Conservation (phyloP, 1,139 yeast genomes). For the Yamadazyma aaseri region DNA sequence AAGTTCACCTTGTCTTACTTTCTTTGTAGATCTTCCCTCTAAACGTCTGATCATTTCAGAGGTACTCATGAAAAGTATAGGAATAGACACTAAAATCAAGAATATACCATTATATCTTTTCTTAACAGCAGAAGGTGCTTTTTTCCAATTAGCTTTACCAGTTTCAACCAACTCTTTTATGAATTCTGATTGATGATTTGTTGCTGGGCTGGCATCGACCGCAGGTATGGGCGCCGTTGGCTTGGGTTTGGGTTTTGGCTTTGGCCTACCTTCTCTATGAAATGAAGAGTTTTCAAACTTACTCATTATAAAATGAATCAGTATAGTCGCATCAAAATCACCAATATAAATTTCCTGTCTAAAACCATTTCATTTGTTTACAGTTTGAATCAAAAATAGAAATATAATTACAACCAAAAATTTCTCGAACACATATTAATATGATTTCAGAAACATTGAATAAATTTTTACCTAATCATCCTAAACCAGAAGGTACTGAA, state of each 20-base stretch:
- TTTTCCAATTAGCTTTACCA: constrained; percentile 47
- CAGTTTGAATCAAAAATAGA: constrained; percentile 4
- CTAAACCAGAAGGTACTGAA: constrained; percentile 44
- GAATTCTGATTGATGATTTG: constrained; percentile 27
- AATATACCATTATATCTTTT: constrained; percentile 40
- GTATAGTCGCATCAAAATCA: constrained; percentile 1
- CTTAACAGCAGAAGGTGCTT: constrained; percentile 42
- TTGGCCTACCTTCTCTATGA: constrained; percentile 27
- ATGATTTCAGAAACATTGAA: constrained; percentile 7
- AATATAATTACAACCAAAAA: background rate
- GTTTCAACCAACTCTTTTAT: constrained; percentile 36
- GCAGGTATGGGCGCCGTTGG: constrained; percentile 15
- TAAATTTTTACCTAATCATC: constrained; percentile 24
- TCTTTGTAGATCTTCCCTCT: constrained; percentile 44
- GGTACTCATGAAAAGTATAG: constrained; percentile 35
- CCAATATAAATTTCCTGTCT: constrained; percentile 1
- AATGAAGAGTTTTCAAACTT: constrained; percentile 27
- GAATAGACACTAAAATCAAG: constrained; percentile 40
- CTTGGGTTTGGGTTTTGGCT: constrained; percentile 9
- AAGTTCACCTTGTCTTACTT: constrained; percentile 43
- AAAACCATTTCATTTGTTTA: constrained; percentile 6
- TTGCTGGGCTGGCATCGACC: constrained; percentile 14
- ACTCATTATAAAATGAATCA: constrained; percentile 4
- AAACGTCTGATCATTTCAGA: constrained; percentile 37
- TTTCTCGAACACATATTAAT: constrained; percentile 1